These are phyloP conservation scores for Mortierella sp. DNA, from an alignment of 371 early-diverging fungal species.

Conservation along the genomic window DNA sequence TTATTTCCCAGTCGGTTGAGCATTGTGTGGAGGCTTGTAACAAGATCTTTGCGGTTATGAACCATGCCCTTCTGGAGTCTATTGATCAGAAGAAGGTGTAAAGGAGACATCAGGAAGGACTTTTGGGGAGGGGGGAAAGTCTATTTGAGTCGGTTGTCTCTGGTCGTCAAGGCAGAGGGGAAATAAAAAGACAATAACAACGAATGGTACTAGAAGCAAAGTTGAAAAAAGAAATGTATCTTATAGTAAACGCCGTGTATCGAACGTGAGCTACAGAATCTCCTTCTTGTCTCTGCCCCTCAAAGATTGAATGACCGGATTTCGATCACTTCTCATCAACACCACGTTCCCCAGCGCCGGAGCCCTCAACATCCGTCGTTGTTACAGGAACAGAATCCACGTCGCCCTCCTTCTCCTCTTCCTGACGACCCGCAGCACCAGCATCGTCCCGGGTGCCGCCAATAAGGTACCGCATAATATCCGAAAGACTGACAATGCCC, in stretches of 20 bases:
- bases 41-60: conserved; percentile 86
- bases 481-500: conserved; percentile 92
- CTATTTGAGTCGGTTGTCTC: neutral
- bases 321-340: neutral
- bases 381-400: neutral
- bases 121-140: no score
- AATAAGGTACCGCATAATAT: conserved; percentile 83
- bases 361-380: neutral
- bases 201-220: neutral
- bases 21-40: conserved; percentile 88
- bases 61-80: conserved; percentile 58
- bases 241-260: neutral
- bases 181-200: neutral
- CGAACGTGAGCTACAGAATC: neutral
- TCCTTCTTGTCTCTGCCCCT: neutral
- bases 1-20: conserved; percentile 78
- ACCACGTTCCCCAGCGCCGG: neutral
- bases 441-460: conserved; percentile 16
- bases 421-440: neutral
- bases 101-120: neutral
- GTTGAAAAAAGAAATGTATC: neutral
- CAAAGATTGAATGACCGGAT: neutral
- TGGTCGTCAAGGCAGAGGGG: no score
- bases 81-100: conserved; percentile 24
- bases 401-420: neutral